Evolutionary conservation across 176 grass and related monocot species (phyloP), one percentile per base, ranked within the genome.

Genomic region (Oryza officinalis): DNA sequence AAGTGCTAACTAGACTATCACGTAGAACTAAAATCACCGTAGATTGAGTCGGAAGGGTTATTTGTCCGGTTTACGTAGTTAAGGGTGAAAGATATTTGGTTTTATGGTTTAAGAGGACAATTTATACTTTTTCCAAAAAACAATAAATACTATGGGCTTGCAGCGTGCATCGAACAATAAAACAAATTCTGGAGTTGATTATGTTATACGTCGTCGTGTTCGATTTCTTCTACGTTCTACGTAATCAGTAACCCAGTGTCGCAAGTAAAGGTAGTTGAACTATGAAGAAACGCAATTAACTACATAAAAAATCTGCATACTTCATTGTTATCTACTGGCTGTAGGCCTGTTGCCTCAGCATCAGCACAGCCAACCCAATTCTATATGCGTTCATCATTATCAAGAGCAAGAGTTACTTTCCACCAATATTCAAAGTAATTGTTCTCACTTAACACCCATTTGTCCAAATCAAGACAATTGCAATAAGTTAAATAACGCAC

Each of bases 381-480:
- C 35, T 75, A 69, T 74, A 59, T 22, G 75, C 17, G 65, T 52
- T 52, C 18, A 75, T 80, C 31, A 23, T 71, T 76, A 89, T 43
- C 72, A 86, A 27, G 69, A 44, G 14, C 47, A 38, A 38, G 38
- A 63, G 38, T 54, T 52, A 3, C 13, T 32, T 61, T 80, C 84
- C 80, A 87, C 69, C 77, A 33, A 83, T 52, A 86, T 38, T 50
- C 22, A 79, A 72, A 63, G 68, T 74, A 83, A 83, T 50, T 86
- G 84, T 79, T 79, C 74, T 43, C 84, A 79, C 81, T 75, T 43
- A 52, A 87, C 85, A 86, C 80, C 78, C 76, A 38, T 38, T 74
- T 75, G 65, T 91, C 85, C 81, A 78, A 78, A 84, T 81, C 75
- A 74, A 46, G 72, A 74, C 84, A 86, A 41, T 74, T 75, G 80